Percentiles rank a stretch among this genome's conserved stretches.
phyloP scores from a whole-genome alignment of 768 basidiomycete species.

The Myochromella boudieri region DNA sequence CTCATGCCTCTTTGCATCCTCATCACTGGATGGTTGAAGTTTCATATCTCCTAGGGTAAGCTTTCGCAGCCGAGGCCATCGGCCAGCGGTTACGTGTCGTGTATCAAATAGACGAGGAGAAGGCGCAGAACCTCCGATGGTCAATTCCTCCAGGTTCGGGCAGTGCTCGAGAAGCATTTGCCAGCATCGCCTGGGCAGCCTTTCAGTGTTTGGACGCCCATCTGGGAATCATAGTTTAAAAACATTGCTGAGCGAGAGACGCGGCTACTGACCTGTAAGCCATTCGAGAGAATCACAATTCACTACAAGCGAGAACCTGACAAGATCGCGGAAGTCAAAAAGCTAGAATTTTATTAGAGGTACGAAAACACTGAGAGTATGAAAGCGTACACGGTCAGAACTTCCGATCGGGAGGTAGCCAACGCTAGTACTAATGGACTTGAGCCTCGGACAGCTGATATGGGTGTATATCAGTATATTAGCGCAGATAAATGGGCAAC shows the following conservation, averaged over 20 bases:
- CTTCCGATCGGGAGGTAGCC: constrained; percentile 31
- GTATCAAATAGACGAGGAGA: constrained; percentile 38
- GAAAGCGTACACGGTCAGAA: constrained; percentile 30
- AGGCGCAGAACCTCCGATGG: constrained; percentile 34
- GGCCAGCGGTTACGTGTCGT: constrained; percentile 32
- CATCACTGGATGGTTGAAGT: constrained; percentile 19
- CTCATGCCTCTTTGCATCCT: constrained; percentile 21
- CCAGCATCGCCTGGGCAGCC: constrained; percentile 37
- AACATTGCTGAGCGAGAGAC: not conserved
- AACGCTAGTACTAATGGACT: constrained; percentile 32
- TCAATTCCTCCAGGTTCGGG: constrained; percentile 37
- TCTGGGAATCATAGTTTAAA: constrained; percentile 17
- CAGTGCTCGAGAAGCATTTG: constrained; percentile 39
- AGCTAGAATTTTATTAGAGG: constrained; percentile 23
- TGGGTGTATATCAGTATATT: constrained; percentile 4
- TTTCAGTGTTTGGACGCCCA: constrained; percentile 32
- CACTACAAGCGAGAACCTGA: constrained; percentile 31
- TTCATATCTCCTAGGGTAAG: constrained; percentile 33
- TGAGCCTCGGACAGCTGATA: constrained; percentile 33
- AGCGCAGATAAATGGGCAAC: not conserved
- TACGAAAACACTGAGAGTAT: constrained; percentile 1
- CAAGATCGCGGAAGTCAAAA: constrained; percentile 34
- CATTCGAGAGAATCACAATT: constrained; percentile 36
- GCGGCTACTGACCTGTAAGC: constrained; percentile 25
- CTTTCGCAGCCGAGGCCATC: constrained; percentile 34